Evolutionary conservation across 23 red algal species (phyloP), one percentile per base, ranked within the genome.

Genomic region (Gracilaria domingensis): DNA sequence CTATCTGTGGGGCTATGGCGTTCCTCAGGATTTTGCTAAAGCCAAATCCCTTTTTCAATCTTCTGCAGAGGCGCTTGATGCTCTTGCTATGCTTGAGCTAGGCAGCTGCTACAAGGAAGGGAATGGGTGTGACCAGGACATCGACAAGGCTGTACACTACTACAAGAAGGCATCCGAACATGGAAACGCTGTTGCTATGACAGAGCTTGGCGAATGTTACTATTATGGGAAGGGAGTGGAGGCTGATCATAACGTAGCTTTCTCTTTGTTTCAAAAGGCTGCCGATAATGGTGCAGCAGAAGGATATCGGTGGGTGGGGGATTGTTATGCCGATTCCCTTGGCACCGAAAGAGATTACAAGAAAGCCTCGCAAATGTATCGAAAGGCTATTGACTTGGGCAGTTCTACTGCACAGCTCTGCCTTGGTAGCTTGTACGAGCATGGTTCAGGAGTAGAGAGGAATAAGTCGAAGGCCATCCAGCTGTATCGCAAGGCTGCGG

Each of bases 101-200:
- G 87, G 73, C 36, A 79, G 71, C 32, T 80, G 71, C 36, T 81
- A 79, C 87, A 90, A 72, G 26, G 73, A 81, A 44, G 87, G 87
- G 5, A 60, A 45, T 1, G 87, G 71, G 34, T 70, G 71, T 49
- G 37, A 79, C 7, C 42, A 66, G 36, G 87, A 90, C 42, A 48
- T 59, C 7, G 23, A 90, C 8, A 81, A 81, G 29, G 74, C 87
- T 33, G 66, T 81, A 38, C 13, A 26, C 18, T 81, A 48, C 25
- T 90, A 67, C n/a, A 34, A 33, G 4, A 90, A 49, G 71, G 75
- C 65, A 7, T 57, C 45, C 24, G 87, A 49, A n/a, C 45, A 51
- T 12, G 75, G 87, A 20, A 71, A 71, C 21, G 5, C 57, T 60
- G 57, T 79, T 66, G 45, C 55, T 16, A 59, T 80, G 48, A 42